These are phyloP conservation scores for Ascochyta pisi DNA, from an alignment of 2,329 filamentous ascomycete species.

Conservation along the genomic window DNA sequence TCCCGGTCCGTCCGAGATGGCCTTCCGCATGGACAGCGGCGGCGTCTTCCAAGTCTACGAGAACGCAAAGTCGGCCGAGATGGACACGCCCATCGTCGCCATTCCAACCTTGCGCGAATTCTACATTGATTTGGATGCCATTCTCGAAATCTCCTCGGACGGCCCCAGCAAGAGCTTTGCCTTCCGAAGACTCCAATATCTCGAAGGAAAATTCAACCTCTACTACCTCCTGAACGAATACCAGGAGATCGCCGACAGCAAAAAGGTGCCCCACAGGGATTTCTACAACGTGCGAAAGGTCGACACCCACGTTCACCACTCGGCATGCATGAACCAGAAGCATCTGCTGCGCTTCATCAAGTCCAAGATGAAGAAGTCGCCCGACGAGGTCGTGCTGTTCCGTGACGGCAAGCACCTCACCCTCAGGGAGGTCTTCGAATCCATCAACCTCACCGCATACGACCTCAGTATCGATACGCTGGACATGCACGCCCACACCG, in stretches of 20 bases:
- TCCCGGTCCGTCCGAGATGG: constrained; percentile 73
- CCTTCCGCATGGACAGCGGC: constrained; percentile 78
- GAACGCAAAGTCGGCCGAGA: constrained; percentile 65
- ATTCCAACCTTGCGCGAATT: constrained; percentile 95
- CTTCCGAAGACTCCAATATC: constrained; percentile 89
- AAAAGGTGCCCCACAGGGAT: constrained; percentile 95
- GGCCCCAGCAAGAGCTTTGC: constrained; percentile 97
- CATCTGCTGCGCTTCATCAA: constrained; percentile 98
- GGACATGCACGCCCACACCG: constrained; percentile 98
- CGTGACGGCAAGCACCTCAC: constrained; percentile 93
- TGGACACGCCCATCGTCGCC: constrained; percentile 73
- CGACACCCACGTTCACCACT: constrained; percentile 98
- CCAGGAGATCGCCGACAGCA: constrained; percentile 96
- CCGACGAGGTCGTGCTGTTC: constrained; percentile 90
- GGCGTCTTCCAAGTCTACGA: constrained; percentile 95
- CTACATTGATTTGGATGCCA: constrained; percentile 90
- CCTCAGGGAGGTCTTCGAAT: constrained; percentile 91
- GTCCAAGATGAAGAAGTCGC: constrained; percentile 99
- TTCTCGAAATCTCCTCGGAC: constrained; percentile 89
- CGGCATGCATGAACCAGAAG: constrained; percentile 99
- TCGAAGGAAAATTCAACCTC: constrained; percentile 96
- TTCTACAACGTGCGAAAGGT: constrained; percentile 99
- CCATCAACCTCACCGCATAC: constrained; percentile 96
- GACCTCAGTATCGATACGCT: constrained; percentile 97
- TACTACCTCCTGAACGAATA: constrained; percentile 95